Base-by-base conservation (phyloP, 176 grass and related monocot genomes). In the Juncus effusus region DNA sequence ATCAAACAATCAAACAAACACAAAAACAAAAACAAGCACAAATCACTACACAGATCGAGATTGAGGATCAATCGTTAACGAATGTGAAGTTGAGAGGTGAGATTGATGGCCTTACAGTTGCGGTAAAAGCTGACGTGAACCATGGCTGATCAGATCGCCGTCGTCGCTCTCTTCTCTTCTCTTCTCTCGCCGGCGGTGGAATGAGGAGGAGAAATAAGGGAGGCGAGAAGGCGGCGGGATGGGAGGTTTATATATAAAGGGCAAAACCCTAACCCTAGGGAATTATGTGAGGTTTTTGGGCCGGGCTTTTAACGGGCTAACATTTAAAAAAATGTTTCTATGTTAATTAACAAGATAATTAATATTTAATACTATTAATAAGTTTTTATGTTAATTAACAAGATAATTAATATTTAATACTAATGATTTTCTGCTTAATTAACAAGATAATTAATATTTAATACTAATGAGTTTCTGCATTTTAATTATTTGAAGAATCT, bases 51-150 rank as follows among this genome's bases (percentile, higher is more conserved):
- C 54, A 60, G 7, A 39, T 64, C 9, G 12, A 3, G 5, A 59
- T 9, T 36, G 38, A 19, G 15, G 0, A 1, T 10, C n/a, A n/a
- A n/a, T n/a, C n/a, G n/a, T n/a, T n/a, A n/a, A n/a, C n/a, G n/a
- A n/a, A n/a, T n/a, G n/a, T n/a, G n/a, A n/a, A n/a, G n/a, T n/a
- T n/a, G n/a, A n/a, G n/a, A n/a, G n/a, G n/a, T n/a, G n/a, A n/a
- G n/a, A n/a, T n/a, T n/a, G n/a, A n/a, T n/a, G n/a, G n/a, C n/a
- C 74, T 84, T 80, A 88, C 85, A 85, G 77, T 88, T 88, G 53
- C 80, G 77, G 42, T 88, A 83, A 76, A 88, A 80, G 67, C 2
- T 80, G 57, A 88, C 85, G 73, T 75, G 80, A 57, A 88, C 85
- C 81, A 95, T 75, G 50, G 67, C 56, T 54, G 63, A 35, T 16